Evolutionary conservation across 164 flowering plant species (phyloP).

Genomic region (Umbellularia californica): DNA sequence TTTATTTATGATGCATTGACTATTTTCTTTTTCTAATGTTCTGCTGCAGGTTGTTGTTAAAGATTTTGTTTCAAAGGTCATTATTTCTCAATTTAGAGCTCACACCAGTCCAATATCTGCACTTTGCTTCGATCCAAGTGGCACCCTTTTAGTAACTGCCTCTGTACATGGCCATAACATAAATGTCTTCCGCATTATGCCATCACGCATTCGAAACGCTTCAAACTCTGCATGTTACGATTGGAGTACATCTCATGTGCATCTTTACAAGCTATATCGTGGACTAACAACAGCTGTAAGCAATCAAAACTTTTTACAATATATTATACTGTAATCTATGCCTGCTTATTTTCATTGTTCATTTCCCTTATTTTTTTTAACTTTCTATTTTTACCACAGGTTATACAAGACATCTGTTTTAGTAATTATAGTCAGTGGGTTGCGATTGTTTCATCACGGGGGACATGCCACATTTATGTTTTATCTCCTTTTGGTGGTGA

Average conservation of each 20-base stretch:
- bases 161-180: constrained; percentile 89
- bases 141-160: constrained; percentile 90
- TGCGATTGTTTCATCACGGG: constrained; percentile 78
- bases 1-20: background rate
- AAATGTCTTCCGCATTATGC: constrained; percentile 86
- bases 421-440: constrained; percentile 92
- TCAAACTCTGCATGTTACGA: constrained; percentile 47
- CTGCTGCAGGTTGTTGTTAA: constrained; percentile 71
- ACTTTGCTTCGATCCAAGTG: constrained; percentile 89
- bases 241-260: constrained; percentile 85
- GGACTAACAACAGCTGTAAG: constrained; percentile 94
- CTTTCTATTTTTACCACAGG: constrained; percentile 36
- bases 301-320: constrained; percentile 1
- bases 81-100: constrained; percentile 83
- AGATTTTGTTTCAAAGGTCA: constrained; percentile 70
- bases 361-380: background rate
- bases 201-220: constrained; percentile 48
- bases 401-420: constrained; percentile 95
- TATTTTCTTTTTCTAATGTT: background rate
- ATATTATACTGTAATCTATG: background rate
- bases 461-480: constrained; percentile 85
- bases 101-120: constrained; percentile 96
- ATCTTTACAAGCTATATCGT: constrained; percentile 93
- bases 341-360: background rate
- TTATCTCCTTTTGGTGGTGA: constrained; percentile 96